A percentile compares a stretch with the other conserved stretches of the same genome.
Conservation (phyloP, 331 rosid genomes). For the Saraca asoca region DNA sequence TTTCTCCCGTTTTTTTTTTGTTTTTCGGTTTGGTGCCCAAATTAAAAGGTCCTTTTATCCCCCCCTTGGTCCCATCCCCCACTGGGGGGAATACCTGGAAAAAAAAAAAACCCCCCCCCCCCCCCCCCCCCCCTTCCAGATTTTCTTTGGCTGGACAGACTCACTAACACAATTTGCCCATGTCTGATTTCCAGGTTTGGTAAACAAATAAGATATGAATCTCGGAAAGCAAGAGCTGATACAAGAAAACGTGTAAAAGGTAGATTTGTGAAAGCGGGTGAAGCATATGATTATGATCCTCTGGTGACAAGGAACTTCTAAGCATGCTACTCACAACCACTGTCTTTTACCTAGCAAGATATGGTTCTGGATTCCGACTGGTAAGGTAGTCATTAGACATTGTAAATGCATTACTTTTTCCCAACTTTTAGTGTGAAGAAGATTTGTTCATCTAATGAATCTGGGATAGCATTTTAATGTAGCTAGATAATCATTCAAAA, state of each 20-base stretch:
- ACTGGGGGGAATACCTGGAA: no score
- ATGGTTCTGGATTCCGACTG: constrained; percentile 25
- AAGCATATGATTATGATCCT: constrained; percentile 82
- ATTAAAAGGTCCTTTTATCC: no score
- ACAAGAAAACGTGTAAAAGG: constrained; percentile 92
- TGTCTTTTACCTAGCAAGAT: constrained; percentile 32
- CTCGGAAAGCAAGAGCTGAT: constrained; percentile 93
- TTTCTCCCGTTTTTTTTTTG: no score
- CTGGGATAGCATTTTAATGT: constrained; percentile 13
- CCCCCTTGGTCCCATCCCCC: no score
- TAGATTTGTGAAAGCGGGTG: constrained; percentile 83
- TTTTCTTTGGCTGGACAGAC: not conserved
- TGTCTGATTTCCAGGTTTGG: constrained; percentile 67
- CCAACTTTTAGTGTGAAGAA: constrained; percentile 13
- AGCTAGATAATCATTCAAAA: constrained; percentile 20
- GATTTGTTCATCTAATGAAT: constrained; percentile 13
- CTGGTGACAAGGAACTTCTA: constrained; percentile 43
- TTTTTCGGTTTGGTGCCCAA: no score
- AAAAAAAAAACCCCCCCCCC: no score
- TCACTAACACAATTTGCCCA: constrained; percentile 25
- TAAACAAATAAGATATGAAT: constrained; percentile 89
- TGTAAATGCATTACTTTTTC: constrained; percentile 29
- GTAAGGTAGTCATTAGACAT: constrained; percentile 27
- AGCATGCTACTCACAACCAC: constrained; percentile 33
- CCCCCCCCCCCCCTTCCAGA: no score